Evolutionary conservation across 768 basidiomycete genomes (phyloP).

Genomic region (Agrocybe praecox): DNA sequence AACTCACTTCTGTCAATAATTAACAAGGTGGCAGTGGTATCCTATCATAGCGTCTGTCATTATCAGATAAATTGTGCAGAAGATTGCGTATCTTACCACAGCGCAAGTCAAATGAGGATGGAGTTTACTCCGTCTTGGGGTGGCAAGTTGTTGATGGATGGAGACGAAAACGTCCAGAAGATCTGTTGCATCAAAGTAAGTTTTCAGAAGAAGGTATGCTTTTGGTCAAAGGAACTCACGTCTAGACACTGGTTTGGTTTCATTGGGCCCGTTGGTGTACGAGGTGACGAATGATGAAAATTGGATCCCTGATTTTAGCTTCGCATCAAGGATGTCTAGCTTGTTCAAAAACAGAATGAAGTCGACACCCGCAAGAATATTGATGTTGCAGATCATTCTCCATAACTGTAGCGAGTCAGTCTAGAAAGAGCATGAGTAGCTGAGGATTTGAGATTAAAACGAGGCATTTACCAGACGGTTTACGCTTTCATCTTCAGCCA

Average conservation of each 20-base stretch:
- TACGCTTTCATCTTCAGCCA: conserved; percentile 56
- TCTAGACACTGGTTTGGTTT: conserved; percentile 49
- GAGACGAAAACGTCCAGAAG: conserved; percentile 51
- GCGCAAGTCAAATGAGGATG: conserved; percentile 62
- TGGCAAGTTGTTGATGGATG: conserved; percentile 53
- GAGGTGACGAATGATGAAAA: conserved; percentile 59
- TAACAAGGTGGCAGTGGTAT: conserved; percentile 46
- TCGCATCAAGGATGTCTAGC: conserved; percentile 57
- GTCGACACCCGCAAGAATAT: conserved; percentile 51
- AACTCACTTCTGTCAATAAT: conserved; percentile 51
- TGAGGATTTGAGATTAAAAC: neutral
- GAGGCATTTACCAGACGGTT: conserved; percentile 57
- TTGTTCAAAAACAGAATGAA: conserved; percentile 69
- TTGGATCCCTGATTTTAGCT: conserved; percentile 51
- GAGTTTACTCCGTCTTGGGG: conserved; percentile 45
- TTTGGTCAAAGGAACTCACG: conserved; percentile 40
- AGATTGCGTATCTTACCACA: conserved; percentile 38
- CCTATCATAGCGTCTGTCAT: conserved; percentile 24
- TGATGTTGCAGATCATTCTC: conserved; percentile 62
- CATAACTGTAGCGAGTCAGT: conserved; percentile 60
- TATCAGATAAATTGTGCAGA: conserved; percentile 10
- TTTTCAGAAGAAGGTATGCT: neutral
- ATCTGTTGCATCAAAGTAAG: conserved; percentile 34
- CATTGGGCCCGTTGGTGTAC: conserved; percentile 54
- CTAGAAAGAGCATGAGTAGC: conserved; percentile 31